These are phyloP conservation scores for Ascochyta clinopodiicola DNA, from an alignment of 2,329 filamentous ascomycete species.

Conservation along the genomic window DNA sequence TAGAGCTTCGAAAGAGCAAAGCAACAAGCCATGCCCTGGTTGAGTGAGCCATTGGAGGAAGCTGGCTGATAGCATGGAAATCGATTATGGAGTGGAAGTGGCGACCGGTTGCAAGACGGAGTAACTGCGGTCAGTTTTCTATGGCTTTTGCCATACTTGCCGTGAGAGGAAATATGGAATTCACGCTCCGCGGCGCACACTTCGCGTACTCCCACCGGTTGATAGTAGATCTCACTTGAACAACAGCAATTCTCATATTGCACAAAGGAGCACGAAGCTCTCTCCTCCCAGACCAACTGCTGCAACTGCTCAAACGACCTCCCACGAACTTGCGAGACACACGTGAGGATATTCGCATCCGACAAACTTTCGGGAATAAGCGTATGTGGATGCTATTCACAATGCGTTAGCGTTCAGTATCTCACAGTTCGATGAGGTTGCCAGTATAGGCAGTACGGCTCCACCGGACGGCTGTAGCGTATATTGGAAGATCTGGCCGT, in stretches of 20 bases:
- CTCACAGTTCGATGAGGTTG: conserved; percentile 10
- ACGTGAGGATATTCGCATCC: neutral
- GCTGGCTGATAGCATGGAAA: neutral
- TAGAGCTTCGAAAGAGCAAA: neutral
- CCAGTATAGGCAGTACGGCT: conserved; percentile 16
- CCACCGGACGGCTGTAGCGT: conserved; percentile 8
- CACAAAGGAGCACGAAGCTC: neutral
- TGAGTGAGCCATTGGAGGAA: neutral
- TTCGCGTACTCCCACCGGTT: neutral
- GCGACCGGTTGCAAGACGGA: conserved; percentile 10
- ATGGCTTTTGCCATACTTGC: conserved; percentile 17
- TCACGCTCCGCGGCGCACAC: conserved; percentile 3
- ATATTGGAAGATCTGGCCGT: neutral
- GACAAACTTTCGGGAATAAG: conserved; percentile 11
- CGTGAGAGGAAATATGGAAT: conserved; percentile 14
- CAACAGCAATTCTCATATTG: neutral
- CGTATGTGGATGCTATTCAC: conserved; percentile 12
- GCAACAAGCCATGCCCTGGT: neutral
- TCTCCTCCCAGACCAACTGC: neutral
- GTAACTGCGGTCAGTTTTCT: conserved; percentile 20
- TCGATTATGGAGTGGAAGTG: conserved; percentile 7
- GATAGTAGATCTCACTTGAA: neutral
- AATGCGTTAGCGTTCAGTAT: conserved; percentile 20
- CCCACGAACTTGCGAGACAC: neutral
- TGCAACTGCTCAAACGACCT: neutral